Base-by-base conservation (phyloP, 371 early-diverging fungal genomes). In the Basidiobolus meristosporus region DNA sequence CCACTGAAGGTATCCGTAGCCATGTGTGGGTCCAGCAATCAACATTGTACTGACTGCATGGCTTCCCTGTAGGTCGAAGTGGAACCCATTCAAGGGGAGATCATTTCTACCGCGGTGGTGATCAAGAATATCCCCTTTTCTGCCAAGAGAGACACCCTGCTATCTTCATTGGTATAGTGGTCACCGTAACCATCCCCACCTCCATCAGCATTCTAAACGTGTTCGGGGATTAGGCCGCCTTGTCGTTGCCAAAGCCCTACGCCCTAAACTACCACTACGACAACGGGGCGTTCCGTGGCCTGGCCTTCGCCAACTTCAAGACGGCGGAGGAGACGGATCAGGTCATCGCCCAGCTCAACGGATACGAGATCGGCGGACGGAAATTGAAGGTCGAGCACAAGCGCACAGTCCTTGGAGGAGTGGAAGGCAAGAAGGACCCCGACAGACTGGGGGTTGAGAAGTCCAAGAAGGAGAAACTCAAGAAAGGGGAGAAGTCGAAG, bases 231-330 rank as follows among this genome's bases (percentile, higher is more conserved):
- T n/a, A n/a, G n/a, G n/a, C 54, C 31, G 56, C 62, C 31, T 54
- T 77, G 39, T 68, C 66, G 29, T 65, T 81, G 29, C 82, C 83
- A 12, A 53, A 60, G 43, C 82, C 83, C 7, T 79, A 75, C 55
- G 81, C 81, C 23, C 70, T 83, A 47, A 81, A 83, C 48, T 83
- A 83, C 46, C 78, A 79, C 43, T 79, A 72, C 55, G 82, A 83
- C 47, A 73, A 74, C 44, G 73, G 77, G 36, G 59, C 77, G 14
- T 83, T 83, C 56, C 68, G 81, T 42, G 84, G 84, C 3, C 59
- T 82, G 39, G 82, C 82, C 0, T 83, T 83, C 66, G 82, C 80
- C 33, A 83, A 83, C 48, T 83, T 76, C 46, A 65, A 70, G 15
- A 73, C 77, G 1, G 63, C 74, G 16, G 73, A 83, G 45, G 81